Conservation (phyloP, 2,329 filamentous ascomycete species). For the Aspergillus carbonarius region DNA sequence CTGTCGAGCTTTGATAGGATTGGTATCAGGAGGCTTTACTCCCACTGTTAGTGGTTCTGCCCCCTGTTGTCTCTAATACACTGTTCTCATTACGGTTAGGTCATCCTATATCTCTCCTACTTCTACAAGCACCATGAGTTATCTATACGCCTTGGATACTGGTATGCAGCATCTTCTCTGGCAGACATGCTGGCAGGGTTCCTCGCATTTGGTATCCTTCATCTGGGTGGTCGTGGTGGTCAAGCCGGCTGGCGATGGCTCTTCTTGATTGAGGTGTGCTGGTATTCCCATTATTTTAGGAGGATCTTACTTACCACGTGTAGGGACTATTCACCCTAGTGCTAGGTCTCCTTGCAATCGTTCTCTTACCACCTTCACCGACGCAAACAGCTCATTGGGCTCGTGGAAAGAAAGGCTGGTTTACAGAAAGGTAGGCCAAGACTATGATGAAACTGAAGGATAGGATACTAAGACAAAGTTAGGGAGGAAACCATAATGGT, state of each 20-base stretch:
- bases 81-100: constrained; percentile 1
- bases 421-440: constrained; percentile 50
- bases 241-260: constrained; percentile 38
- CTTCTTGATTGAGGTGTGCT: constrained; percentile 33
- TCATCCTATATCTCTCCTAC: constrained; percentile 61
- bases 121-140: constrained; percentile 69
- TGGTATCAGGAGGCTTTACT: constrained; percentile 50
- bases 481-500: constrained; percentile 66
- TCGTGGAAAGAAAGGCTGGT: constrained; percentile 56
- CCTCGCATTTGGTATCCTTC: constrained; percentile 43
- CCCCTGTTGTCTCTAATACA: not conserved
- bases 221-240: constrained; percentile 33
- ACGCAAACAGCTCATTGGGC: constrained; percentile 52
- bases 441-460: not conserved
- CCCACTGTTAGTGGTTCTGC: constrained; percentile 25
- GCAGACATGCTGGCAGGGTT: constrained; percentile 45
- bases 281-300: constrained; percentile 42
- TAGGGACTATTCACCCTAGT: constrained; percentile 25
- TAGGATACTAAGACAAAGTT: not conserved
- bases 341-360: constrained; percentile 33
- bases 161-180: constrained; percentile 37
- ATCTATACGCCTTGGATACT: constrained; percentile 45
- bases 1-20: constrained; percentile 45
- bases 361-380: constrained; percentile 60
- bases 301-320: not conserved